phyloP scores from a whole-genome alignment of 1,284 basidiomycete species.

The Ganoderma boninense region DNA sequence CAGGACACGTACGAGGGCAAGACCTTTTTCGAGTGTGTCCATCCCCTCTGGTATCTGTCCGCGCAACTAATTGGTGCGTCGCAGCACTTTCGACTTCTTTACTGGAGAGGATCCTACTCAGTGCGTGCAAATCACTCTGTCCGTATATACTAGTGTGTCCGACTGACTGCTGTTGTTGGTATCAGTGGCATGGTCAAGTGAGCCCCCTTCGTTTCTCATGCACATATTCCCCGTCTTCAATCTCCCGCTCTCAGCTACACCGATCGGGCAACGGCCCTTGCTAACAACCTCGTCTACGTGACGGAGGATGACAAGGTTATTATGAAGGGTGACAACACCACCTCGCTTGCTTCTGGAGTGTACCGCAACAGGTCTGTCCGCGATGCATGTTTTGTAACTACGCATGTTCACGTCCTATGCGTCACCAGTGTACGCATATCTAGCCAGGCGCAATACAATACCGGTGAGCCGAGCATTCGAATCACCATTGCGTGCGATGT shows the following conservation, averaged over 20 bases:
- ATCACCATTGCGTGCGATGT: not conserved
- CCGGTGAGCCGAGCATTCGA: slow-evolving; percentile 44
- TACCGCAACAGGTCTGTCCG: slow-evolving; percentile 63
- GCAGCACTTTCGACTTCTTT: slow-evolving; percentile 67
- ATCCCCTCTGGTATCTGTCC: not conserved
- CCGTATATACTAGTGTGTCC: not conserved
- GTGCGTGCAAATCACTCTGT: slow-evolving; percentile 46
- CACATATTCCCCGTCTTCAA: not conserved
- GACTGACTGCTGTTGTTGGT: slow-evolving; percentile 25
- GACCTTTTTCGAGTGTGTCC: slow-evolving; percentile 48
- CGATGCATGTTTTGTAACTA: not conserved
- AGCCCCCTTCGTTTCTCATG: slow-evolving; percentile 32
- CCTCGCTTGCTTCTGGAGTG: slow-evolving; percentile 56
- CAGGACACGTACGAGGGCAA: slow-evolving; percentile 45
- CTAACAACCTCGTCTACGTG: slow-evolving; percentile 58
- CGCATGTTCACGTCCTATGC: not conserved
- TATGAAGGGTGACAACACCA: slow-evolving; percentile 79
- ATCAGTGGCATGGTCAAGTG: slow-evolving; percentile 69
- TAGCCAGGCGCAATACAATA: slow-evolving; percentile 63
- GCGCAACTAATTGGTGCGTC: slow-evolving; percentile 8
- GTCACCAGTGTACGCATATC: slow-evolving; percentile 64
- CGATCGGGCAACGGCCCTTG: slow-evolving; percentile 55
- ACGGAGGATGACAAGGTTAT: slow-evolving; percentile 64
- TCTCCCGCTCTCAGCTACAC: slow-evolving; percentile 55
- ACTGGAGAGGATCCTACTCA: slow-evolving; percentile 70